phyloP scores from a whole-genome alignment of 1,284 basidiomycete genomes.

The Marasmius sp. region DNA sequence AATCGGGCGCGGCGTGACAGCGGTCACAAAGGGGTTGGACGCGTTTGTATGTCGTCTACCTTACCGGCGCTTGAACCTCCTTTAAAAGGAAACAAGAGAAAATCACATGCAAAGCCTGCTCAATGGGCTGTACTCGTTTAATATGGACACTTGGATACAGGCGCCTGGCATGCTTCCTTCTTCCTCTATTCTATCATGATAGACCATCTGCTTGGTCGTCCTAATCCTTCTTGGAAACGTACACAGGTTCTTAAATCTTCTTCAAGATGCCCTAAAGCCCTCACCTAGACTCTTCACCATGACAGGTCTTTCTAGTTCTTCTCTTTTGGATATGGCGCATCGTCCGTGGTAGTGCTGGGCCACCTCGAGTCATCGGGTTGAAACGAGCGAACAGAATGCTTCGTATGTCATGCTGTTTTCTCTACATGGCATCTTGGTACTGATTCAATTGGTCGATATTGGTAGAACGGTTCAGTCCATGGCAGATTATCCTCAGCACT shows the following conservation, averaged over 20 bases:
- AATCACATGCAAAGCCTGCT: conserved; percentile 36
- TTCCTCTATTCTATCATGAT: conserved; percentile 55
- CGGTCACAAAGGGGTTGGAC: no score
- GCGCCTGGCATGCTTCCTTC: conserved; percentile 2
- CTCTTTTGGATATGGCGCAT: conserved; percentile 90
- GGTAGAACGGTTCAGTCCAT: conserved; percentile 86
- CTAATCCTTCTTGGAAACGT: conserved; percentile 75
- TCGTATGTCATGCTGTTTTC: conserved; percentile 42
- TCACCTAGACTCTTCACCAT: not conserved
- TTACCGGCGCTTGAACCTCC: not conserved
- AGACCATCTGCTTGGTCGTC: conserved; percentile 80
- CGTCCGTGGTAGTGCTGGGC: conserved; percentile 63
- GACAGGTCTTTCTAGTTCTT: conserved; percentile 83
- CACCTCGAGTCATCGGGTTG: conserved; percentile 67
- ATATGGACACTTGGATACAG: not conserved
- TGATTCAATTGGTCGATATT: not conserved
- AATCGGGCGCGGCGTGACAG: no score
- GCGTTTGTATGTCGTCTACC: no score
- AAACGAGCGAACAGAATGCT: conserved; percentile 58
- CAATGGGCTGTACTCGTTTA: conserved; percentile 6
- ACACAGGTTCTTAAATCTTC: conserved; percentile 50
- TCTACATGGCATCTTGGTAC: not conserved
- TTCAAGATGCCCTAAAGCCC: not conserved
- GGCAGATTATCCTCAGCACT: conserved; percentile 89
- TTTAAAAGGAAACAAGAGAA: not conserved